Base-by-base conservation (phyloP, 441 rosid species). In the Pelargonium cotyledonis region DNA sequence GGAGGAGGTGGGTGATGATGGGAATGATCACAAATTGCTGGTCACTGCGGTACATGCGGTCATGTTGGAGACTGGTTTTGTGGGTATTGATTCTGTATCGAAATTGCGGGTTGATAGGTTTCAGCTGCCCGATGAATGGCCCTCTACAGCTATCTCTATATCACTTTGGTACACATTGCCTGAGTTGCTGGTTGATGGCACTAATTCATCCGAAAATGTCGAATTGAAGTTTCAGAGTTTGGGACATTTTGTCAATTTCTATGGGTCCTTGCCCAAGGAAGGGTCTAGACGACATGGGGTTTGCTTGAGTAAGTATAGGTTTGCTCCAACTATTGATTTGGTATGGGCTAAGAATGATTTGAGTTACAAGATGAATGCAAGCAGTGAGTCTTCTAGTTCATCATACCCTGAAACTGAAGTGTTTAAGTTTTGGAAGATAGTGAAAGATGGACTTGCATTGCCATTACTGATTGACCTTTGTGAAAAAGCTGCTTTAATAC, bases 361-460 rank as follows among this genome's bases (percentile, higher is more conserved):
- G 10, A 16, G 60, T 55, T 72, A 47, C 35, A 63, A 2, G 40
- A 41, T 57, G 60, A 70, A 73, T 69, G 75, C 69, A 15, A 69
- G 65, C n/a, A 74, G 74, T 67, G 63, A 62, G 12, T 69, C 75
- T 58, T 67, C 67, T 10, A 74, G 55, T 8, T 21, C 49, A 0
- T 67, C 60, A 53, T n/a, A 73, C 67, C 60, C 70, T 0, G 83
- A 80, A 68, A 70, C 65, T 10, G 85, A 81, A 35, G 81, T 84
- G 65, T 87, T 89, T 51, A 77, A 84, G 80, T 83, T 89, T 47
- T 94, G 89, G 92, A 89, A 82, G 77, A 72, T 77, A 68, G 92
- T 88, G 5, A 91, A 91, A 76, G 91, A 91, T 74, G 84, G 82
- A 19, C 79, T 90, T 73, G 88, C 73, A 12, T 78, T 81, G 75